Evolutionary conservation across 129 eudicot genomes (phyloP).

Genomic region (Oenanthe sinensis): DNA sequence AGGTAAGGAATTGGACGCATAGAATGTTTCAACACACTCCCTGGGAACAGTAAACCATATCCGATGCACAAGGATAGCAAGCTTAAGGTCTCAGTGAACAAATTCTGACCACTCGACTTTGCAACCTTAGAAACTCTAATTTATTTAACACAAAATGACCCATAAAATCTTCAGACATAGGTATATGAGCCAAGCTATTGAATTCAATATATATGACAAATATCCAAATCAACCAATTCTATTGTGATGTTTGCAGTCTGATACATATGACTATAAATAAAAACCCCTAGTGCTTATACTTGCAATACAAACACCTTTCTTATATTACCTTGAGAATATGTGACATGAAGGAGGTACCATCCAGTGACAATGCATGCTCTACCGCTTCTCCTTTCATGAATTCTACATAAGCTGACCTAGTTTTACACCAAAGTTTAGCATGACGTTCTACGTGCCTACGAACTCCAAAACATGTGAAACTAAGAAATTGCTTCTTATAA

Average conservation of each 20-base stretch:
- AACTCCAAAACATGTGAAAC: neutral
- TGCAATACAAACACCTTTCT: neutral
- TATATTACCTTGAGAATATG: slow-evolving; percentile 84
- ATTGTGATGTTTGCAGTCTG: neutral
- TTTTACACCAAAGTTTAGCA: slow-evolving; percentile 12
- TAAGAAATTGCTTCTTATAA: neutral
- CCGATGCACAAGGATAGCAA: neutral
- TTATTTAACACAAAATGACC: neutral
- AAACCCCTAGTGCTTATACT: neutral
- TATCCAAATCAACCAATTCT: neutral
- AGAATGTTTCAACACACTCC: neutral
- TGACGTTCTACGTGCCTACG: neutral
- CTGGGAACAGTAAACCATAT: neutral
- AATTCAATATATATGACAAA: neutral
- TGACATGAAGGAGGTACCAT: slow-evolving; percentile 87
- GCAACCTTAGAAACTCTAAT: neutral
- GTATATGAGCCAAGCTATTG: neutral
- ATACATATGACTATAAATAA: neutral
- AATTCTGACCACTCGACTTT: neutral
- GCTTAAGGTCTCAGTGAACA: neutral
- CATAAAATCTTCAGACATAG: neutral
- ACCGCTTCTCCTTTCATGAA: slow-evolving; percentile 77
- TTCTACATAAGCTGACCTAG: slow-evolving; percentile 94
- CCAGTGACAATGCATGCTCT: slow-evolving; percentile 71
- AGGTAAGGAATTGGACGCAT: neutral